phyloP scores from a whole-genome alignment of 2,329 filamentous ascomycete genomes.

The Cytospora mali region DNA sequence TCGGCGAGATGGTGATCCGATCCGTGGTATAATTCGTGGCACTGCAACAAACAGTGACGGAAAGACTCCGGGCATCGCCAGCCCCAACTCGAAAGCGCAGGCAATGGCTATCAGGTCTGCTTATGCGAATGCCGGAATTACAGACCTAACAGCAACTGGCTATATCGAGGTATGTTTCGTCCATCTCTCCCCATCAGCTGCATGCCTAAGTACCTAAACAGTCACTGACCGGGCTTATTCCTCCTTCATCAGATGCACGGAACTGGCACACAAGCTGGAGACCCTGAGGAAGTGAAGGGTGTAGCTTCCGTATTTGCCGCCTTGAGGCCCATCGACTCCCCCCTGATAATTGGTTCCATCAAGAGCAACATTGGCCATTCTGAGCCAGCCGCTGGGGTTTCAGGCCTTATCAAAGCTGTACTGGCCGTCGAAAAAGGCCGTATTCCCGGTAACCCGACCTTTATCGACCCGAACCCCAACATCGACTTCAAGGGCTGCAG shows the following conservation, averaged over 20 bases:
- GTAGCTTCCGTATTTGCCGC: background rate
- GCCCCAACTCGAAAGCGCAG: background rate
- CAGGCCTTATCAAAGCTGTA: slow-evolving; percentile 53
- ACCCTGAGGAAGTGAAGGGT: slow-evolving; percentile 36
- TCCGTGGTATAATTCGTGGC: slow-evolving; percentile 40
- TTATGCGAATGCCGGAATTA: slow-evolving; percentile 6
- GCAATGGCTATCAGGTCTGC: background rate
- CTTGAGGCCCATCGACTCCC: fast-evolving
- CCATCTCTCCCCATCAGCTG: too few relatives aligned
- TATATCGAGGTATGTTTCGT: slow-evolving; percentile 33
- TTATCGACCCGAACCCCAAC: slow-evolving; percentile 50
- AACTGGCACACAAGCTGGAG: slow-evolving; percentile 40
- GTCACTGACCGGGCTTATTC: too few relatives aligned
- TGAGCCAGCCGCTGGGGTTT: slow-evolving; percentile 50
- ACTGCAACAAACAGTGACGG: slow-evolving; percentile 45
- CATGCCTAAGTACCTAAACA: too few relatives aligned
- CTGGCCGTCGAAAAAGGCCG: slow-evolving; percentile 53
- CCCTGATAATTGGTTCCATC: slow-evolving; percentile 11
- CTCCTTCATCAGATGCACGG: slow-evolving; percentile 34
- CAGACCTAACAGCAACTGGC: slow-evolving; percentile 24
- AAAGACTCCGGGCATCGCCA: slow-evolving; percentile 23
- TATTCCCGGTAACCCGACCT: slow-evolving; percentile 53
- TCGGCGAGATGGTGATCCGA: slow-evolving; percentile 44
- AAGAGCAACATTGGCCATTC: slow-evolving; percentile 51
- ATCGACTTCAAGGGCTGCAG: slow-evolving; percentile 12